Evolutionary conservation across 2,329 filamentous ascomycete species (phyloP), one percentile per base, ranked within the genome.

Genomic region (Fusarium sp.): DNA sequence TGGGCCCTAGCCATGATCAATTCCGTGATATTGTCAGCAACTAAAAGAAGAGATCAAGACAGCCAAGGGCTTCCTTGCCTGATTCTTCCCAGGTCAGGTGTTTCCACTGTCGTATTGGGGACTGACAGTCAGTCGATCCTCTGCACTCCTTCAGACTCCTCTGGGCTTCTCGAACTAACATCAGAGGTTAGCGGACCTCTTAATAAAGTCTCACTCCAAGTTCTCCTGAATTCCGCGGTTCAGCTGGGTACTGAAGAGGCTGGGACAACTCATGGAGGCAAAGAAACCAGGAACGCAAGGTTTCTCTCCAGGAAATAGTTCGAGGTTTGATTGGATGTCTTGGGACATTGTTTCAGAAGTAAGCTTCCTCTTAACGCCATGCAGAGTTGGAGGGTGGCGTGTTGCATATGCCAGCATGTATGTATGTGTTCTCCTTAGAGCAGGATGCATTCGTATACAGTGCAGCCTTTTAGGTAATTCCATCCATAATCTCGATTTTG

Each of bases 61-160:
- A 54, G 33, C 28, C 39, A 26, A 26, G 36, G 47, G 51, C 45
- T 66, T 24, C 55, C 71, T 62, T 63, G 65, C 58, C 41, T 31
- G 18, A n/a, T 51, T 58, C 41, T 28, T 41, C 17, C 31, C 33
- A 24, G 20, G 24, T 36, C 67, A 67, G 71, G 55, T 61, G 48
- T 65, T 69, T 68, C 71, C 71, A 74, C 63, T 33, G 49, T 61
- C 39, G 59, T 61, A 57, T 55, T 52, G 22, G 15, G 13, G 35
- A 38, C 22, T 51, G 48, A 42, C 36, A 48, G 64, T 74, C 59
- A 74, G 72, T 62, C 59, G 68, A 72, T 74, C 71, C 39, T 72
- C 35, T 47, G 33, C 31, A 35, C 62, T 71, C 60, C 20, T 36
- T 26, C 24, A 38, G 51, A n/a, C 52, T 48, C 45, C 36, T 62